A percentile compares a stretch with the other conserved stretches of the same genome.
Conservation (phyloP, 805 yeast species). For the Candida insectorum region DNA sequence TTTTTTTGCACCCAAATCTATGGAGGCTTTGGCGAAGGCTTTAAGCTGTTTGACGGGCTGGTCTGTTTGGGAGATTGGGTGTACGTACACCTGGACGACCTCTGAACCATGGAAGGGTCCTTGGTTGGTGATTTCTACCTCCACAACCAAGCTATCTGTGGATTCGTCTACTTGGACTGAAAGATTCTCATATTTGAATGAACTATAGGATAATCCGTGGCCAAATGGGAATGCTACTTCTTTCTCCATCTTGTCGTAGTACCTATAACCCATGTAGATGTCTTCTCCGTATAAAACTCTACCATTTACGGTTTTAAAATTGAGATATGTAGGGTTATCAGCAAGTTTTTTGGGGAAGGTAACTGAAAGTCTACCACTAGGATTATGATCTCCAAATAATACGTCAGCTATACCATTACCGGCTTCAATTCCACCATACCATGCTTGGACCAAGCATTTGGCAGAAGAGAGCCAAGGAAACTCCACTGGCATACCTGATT, state of each 20-base stretch:
- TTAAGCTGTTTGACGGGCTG: conserved; percentile 28
- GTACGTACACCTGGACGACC: conserved; percentile 27
- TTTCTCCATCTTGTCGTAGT: conserved; percentile 24
- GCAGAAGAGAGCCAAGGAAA: conserved; percentile 27
- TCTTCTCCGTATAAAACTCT: conserved; percentile 32
- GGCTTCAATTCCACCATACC: conserved; percentile 35
- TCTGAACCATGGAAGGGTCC: conserved; percentile 25
- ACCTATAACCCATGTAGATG: conserved; percentile 29
- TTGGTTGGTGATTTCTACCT: conserved; percentile 19
- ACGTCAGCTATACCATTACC: conserved; percentile 32
- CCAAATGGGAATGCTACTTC: conserved; percentile 32
- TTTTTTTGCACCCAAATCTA: conserved; percentile 16
- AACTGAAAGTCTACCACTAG: conserved; percentile 22
- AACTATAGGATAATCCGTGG: conserved; percentile 27
- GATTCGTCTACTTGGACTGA: conserved; percentile 15
- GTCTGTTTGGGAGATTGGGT: conserved; percentile 14
- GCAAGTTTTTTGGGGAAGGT: conserved; percentile 17
- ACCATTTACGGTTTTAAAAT: conserved; percentile 27
- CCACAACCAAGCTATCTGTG: conserved; percentile 13
- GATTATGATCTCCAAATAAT: conserved; percentile 29
- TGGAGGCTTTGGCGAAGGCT: conserved; percentile 25
- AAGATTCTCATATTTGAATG: conserved; percentile 16
- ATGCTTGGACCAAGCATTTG: conserved; percentile 26
- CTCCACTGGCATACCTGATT: conserved; percentile 31
- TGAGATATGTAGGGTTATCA: conserved; percentile 29